These are phyloP conservation scores for Colletotrichum sp. DNA, from an alignment of 2,329 filamentous ascomycete species.

Conservation along the genomic window DNA sequence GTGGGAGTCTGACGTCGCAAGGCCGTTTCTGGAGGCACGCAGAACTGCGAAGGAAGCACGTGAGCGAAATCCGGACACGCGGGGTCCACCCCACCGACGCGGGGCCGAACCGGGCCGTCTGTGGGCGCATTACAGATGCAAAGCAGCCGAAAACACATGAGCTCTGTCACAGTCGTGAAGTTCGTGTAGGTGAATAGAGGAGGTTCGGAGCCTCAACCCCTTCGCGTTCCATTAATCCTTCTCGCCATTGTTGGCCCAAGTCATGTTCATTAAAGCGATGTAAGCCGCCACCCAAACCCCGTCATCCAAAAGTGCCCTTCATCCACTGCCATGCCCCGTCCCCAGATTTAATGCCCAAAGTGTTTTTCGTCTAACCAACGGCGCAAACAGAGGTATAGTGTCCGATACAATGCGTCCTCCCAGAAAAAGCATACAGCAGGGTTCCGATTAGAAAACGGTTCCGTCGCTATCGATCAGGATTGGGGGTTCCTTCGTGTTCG, in stretches of 20 bases:
- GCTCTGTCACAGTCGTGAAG: not conserved
- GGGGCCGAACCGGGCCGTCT: not conserved
- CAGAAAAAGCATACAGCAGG: not conserved
- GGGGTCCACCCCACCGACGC: not conserved
- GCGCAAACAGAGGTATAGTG: slow-evolving; percentile 15
- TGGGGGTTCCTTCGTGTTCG: slow-evolving; percentile 94
- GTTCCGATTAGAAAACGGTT: slow-evolving; percentile 77
- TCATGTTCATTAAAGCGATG: slow-evolving; percentile 16
- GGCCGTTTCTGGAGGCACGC: not conserved
- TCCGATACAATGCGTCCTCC: slow-evolving; percentile 13
- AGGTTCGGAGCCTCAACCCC: not conserved
- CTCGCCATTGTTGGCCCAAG: not conserved
- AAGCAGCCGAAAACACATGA: not conserved
- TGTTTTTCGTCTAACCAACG: not conserved
- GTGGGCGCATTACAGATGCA: not conserved
- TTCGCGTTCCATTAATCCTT: not conserved
- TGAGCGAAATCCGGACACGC: not conserved
- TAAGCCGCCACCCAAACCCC: not conserved
- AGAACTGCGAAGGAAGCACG: not conserved
- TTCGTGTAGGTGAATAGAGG: not conserved
- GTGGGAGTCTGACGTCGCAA: not conserved
- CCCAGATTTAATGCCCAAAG: not conserved
- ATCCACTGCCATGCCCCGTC: not conserved
- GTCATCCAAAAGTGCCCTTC: not conserved
- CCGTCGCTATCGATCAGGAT: slow-evolving; percentile 97